Evolutionary conservation across 2,329 filamentous ascomycete species (phyloP), one percentile per base, ranked within the genome.

Genomic region (Boeremia exigua): DNA sequence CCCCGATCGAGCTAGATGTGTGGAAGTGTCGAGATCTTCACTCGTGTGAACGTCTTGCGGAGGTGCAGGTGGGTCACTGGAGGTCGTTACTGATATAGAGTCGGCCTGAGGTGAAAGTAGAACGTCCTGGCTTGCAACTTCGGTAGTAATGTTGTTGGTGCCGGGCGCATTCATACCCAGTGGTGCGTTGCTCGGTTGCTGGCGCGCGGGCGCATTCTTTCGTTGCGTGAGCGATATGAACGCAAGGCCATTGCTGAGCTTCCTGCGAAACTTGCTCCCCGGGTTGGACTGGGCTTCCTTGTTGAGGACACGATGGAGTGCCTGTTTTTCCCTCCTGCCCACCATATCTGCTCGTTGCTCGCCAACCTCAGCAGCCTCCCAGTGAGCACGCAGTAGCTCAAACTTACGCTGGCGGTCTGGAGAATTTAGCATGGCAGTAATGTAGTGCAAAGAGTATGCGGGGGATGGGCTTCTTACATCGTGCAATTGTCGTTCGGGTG

Each of bases 221-320:
- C 67, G 68, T 49, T 73, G 70, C n/a, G 61, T 61, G 33, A 73
- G 64, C 23, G 70, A 71, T 46, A 74, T 69, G 54, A 71, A 63
- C 19, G 70, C 69, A 46, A 74, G 55, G 19, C 71, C 68, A 56
- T 74, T 55, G 43, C 68, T 74, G 46, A 75, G 65, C 56, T 70
- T 75, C 17, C 69, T 64, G 6, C 72, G 68, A 46, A 75, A 71
- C 25, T 63, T 71, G 58, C 66, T 67, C 27, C 56, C 48, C 43
- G 55, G 51, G 27, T 58, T 61, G 14, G 45, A 52, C 1, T 59
- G 51, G 6, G 33, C 7, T 9, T 64, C 62, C 32, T 44, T 45
- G 37, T 42, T 38, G 28, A 46, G 34, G 33, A 52, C 39, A 45
- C 62, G 61, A 39, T 63, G 62, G 27, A 45, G 44, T 4, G 45